These are phyloP conservation scores for Anthracocystis walkeri DNA, from an alignment of 1,284 basidiomycete genomes.

Conservation along the genomic window DNA sequence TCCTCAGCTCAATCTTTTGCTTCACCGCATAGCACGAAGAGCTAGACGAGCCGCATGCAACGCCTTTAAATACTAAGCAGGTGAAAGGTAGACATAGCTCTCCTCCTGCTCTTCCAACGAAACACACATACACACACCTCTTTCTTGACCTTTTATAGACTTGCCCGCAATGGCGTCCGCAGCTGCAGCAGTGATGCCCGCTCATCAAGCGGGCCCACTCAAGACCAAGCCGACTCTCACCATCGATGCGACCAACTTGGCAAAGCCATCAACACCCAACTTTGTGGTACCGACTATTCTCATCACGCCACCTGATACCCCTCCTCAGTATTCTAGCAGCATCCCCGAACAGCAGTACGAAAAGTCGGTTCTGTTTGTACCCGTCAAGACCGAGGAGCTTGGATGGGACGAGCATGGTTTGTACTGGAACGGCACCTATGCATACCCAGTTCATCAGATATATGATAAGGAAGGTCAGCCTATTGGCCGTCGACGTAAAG, in stretches of 20 bases:
- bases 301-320: conserved; percentile 51
- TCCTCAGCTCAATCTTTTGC: no score
- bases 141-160: not conserved
- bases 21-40: no score
- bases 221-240: conserved; percentile 18
- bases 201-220: not conserved
- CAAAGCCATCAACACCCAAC: conserved; percentile 3
- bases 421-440: conserved; percentile 62
- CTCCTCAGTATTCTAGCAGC: conserved; percentile 29
- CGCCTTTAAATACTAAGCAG: conserved; percentile 5
- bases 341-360: conserved; percentile 56
- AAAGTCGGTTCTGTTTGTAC: conserved; percentile 59
- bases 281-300: conserved; percentile 51
- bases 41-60: not conserved
- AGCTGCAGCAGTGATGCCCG: conserved; percentile 15
- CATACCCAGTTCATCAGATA: conserved; percentile 54
- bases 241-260: conserved; percentile 17
- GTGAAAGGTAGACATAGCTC: conserved; percentile 1
- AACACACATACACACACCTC: not conserved
- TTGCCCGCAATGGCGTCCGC: conserved; percentile 19
- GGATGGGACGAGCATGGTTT: conserved; percentile 63
- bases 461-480: conserved; percentile 39
- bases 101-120: not conserved
- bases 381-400: conserved; percentile 61
- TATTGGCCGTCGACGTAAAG: conserved; percentile 44